These are phyloP conservation scores for Rubia yunnanensis DNA, from an alignment of 257 asterid species.

Conservation along the genomic window DNA sequence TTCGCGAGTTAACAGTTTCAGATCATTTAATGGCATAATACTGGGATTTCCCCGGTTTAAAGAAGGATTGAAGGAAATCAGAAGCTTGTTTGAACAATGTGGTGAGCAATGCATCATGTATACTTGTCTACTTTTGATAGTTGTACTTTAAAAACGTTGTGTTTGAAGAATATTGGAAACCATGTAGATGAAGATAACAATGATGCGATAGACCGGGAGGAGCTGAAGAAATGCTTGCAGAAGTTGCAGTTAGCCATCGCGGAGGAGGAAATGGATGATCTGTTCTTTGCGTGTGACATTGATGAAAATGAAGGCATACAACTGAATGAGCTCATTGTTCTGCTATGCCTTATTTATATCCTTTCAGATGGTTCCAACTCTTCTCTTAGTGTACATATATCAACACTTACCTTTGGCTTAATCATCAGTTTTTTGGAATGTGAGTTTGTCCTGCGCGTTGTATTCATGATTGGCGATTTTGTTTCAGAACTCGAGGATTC, in stretches of 20 bases:
- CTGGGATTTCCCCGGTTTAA: slow-evolving; percentile 38
- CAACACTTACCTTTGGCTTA: not conserved
- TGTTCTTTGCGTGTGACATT: slow-evolving; percentile 34
- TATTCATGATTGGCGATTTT: not conserved
- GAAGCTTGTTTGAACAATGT: slow-evolving; percentile 28
- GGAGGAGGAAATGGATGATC: slow-evolving; percentile 37
- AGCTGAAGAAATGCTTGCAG: slow-evolving; percentile 34
- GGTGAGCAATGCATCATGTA: slow-evolving; percentile 26
- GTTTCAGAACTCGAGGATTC: slow-evolving; percentile 28
- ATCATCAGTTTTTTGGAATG: not conserved
- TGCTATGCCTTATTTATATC: slow-evolving; percentile 36
- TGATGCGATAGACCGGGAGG: slow-evolving; percentile 35
- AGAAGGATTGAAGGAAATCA: slow-evolving; percentile 37
- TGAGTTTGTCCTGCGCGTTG: not conserved
- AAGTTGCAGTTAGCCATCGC: slow-evolving; percentile 24
- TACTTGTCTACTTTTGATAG: not conserved
- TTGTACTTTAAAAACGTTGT: not conserved
- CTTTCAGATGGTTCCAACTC: slow-evolving; percentile 23
- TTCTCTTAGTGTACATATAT: slow-evolving; percentile 17
- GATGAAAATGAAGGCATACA: slow-evolving; percentile 39
- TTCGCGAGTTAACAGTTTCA: slow-evolving; percentile 23
- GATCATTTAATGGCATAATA: slow-evolving; percentile 36
- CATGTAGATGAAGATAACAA: slow-evolving; percentile 36
- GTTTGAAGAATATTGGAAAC: not conserved
- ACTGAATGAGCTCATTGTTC: slow-evolving; percentile 44